These are phyloP conservation scores for Globisporangium alternatum DNA, from an alignment of 352 stramenopile species.

Conservation along the genomic window DNA sequence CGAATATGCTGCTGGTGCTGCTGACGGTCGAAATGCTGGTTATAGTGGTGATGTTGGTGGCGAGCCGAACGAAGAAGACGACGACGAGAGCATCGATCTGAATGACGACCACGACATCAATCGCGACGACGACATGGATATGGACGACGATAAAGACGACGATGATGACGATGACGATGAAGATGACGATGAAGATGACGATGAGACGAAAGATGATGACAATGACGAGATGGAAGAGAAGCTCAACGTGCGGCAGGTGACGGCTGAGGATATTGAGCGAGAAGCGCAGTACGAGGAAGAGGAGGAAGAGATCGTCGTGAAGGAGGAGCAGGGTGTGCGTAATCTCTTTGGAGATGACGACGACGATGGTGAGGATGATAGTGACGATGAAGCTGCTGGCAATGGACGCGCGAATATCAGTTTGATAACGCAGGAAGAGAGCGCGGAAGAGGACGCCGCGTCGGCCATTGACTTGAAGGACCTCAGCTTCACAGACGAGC, in stretches of 20 bases:
- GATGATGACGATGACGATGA: constrained; percentile 6
- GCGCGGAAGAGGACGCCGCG: neutral
- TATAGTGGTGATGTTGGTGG: neutral
- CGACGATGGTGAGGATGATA: neutral
- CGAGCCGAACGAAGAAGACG: neutral
- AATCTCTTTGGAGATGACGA: constrained; percentile 11
- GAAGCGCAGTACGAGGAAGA: constrained; percentile 16
- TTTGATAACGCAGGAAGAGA: neutral
- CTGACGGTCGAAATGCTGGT: neutral
- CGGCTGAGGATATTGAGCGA: constrained; percentile 13
- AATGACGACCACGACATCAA: neutral
- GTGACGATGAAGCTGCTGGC: neutral
- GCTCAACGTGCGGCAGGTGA: constrained; percentile 3
- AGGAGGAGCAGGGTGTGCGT: constrained; percentile 10
- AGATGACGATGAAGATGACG: neutral
- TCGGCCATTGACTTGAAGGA: neutral
- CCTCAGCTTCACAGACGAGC: constrained; percentile 8
- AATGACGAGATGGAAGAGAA: constrained; percentile 1
- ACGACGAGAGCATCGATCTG: constrained; percentile 1
- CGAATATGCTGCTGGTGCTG: neutral
- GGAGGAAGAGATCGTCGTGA: constrained; percentile 11
- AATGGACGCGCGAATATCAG: neutral
- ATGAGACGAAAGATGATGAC: constrained; percentile 14
- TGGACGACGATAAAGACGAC: constrained; percentile 12
- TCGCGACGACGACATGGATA: constrained; percentile 15